Conservation (phyloP, 2,329 filamentous ascomycete species). For the Chaetomiaceae sp. region DNA sequence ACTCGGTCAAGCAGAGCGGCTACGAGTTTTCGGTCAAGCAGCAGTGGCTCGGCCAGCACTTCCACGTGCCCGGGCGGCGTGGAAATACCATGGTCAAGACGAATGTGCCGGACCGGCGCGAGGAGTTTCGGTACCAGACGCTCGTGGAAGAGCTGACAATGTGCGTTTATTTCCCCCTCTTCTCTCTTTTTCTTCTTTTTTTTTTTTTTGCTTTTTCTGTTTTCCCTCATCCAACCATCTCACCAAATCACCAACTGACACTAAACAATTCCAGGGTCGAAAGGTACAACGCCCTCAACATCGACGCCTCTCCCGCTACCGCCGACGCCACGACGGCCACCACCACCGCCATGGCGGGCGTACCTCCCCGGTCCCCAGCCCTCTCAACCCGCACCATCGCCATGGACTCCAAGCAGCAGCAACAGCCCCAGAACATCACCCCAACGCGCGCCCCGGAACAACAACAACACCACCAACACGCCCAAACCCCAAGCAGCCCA, state of each 20-base stretch:
- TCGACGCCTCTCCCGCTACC: constrained; percentile 19
- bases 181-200: too few relatives aligned
- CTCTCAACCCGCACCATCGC: background rate
- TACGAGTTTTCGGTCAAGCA: constrained; percentile 88
- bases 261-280: constrained; percentile 33
- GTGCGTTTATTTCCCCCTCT: constrained; percentile 46
- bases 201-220: background rate
- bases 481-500: background rate
- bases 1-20: constrained; percentile 90
- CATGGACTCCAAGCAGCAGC: background rate
- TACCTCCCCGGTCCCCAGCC: constrained; percentile 8
- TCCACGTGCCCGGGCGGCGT: constrained; percentile 68
- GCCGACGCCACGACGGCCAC: constrained; percentile 10
- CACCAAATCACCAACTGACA: background rate
- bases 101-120: constrained; percentile 89
- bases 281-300: constrained; percentile 37
- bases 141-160: constrained; percentile 77
- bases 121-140: constrained; percentile 85
- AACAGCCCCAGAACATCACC: background rate
- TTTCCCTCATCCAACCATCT: too few relatives aligned
- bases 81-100: constrained; percentile 95
- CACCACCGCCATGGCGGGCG: background rate
- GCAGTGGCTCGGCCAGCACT: constrained; percentile 82
- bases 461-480: too few relatives aligned
- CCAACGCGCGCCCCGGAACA: background rate